Percentiles rank a stretch among this genome's conserved stretches.
phyloP scores from a whole-genome alignment of 2,329 filamentous ascomycete genomes.

The Leptographium radiaticola region DNA sequence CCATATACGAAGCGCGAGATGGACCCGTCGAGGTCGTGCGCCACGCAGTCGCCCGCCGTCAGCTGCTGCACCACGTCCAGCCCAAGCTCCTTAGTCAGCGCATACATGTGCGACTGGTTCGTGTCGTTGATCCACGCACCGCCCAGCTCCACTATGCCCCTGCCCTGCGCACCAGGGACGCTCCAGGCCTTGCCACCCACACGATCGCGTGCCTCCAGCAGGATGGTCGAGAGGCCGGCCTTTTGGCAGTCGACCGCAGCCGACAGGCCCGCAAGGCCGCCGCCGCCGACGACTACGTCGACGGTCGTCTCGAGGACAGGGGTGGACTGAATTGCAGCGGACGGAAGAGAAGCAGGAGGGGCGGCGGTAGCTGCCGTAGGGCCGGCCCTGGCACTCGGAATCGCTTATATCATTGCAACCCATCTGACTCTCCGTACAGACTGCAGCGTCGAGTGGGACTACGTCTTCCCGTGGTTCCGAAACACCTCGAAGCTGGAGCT shows the following conservation, averaged over 20 bases:
- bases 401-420: too few relatives aligned
- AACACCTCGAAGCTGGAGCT: too few relatives aligned
- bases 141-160: conserved; percentile 7
- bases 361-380: too few relatives aligned
- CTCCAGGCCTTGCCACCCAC: conserved; percentile 38
- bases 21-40: conserved; percentile 4
- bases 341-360: too few relatives aligned
- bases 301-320: neutral
- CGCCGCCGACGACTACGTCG: conserved; percentile 9
- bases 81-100: neutral
- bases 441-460: too few relatives aligned
- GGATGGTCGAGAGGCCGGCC: conserved; percentile 17
- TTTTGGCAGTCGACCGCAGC: conserved; percentile 4
- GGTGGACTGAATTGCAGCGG: neutral
- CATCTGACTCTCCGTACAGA: too few relatives aligned
- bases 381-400: too few relatives aligned
- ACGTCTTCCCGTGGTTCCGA: too few relatives aligned
- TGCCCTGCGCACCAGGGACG: neutral
- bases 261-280: conserved; percentile 5
- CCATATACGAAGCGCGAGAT: conserved; percentile 7
- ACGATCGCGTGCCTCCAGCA: conserved; percentile 35
- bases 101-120: conserved; percentile 7
- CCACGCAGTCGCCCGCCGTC: conserved; percentile 5
- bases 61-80: conserved; percentile 5
- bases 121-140: conserved; percentile 11